Evolutionary conservation across 805 yeast species (phyloP), one percentile per base, ranked within the genome.

Genomic region (Ogataea angusta): DNA sequence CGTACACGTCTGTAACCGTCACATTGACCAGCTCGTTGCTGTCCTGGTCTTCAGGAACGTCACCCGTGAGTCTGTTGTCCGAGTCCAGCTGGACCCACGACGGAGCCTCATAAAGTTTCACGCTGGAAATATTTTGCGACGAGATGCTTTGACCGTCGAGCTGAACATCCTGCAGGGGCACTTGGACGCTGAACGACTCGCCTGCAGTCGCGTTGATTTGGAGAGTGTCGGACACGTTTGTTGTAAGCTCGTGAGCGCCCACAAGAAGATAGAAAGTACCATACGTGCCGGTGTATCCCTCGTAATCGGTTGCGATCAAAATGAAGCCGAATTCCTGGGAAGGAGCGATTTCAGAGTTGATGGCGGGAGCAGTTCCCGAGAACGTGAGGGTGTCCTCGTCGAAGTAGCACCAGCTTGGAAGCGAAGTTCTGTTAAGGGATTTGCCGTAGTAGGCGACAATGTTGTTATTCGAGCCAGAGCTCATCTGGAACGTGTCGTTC

Each of bases 401-500:
- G 57, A 91, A 93, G 39, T 66, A 63, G 37, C 88, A 68, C 98
- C 99, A 93, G 56, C 78, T 82, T 27, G 99, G 99, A 41, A 93
- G 70, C 3, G 99, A 91, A 1, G 95, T 76, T 57, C 90, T 77
- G 60, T 86, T 88, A 10, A 71, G 64, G n/a, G 90, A 78, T 48
- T 84, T 75, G 15, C 96, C 96, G 56, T 86, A 85, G 64, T 84
- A 87, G 7, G 82, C 80, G 13, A 74, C 69, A 23, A 84, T 76
- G 2, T 68, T 56, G 40, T 75, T 64, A 21, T 68, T 63, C 3
- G 81, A 73, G 32, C 66, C 64, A 4, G 62, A 51, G 12, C 63
- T 39, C 46, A 71, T 56, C 9, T 68, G 60, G 57, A 90, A 93
- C 7, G 85, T 76, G 41, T 74, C 68, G 16, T 66, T 57, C 31